Conservation (phyloP, 768 basidiomycete species). For the Xerocomus potaroensis region DNA sequence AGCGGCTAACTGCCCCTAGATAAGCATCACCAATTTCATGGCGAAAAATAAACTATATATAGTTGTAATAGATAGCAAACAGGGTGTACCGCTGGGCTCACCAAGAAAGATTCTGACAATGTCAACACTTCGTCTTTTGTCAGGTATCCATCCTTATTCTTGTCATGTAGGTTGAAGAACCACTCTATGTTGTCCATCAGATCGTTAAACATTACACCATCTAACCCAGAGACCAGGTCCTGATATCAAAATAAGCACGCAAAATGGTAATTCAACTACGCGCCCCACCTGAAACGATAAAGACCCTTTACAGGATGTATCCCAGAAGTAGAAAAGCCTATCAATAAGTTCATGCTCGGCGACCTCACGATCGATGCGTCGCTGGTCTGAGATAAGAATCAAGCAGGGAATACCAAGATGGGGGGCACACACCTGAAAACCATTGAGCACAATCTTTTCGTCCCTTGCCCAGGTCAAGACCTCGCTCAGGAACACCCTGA, state of each 20-base stretch:
- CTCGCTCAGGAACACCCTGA: constrained; percentile 86
- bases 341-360: constrained; percentile 97
- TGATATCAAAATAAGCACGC: constrained; percentile 30
- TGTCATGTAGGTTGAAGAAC: constrained; percentile 96
- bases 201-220: constrained; percentile 93
- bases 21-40: constrained; percentile 96
- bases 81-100: constrained; percentile 26
- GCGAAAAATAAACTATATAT: constrained; percentile 91
- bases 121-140: constrained; percentile 97
- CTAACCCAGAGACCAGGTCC: constrained; percentile 86
- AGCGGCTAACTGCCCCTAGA: constrained; percentile 91
- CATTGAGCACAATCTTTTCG: constrained; percentile 89
- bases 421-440: constrained; percentile 62
- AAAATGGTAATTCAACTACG: not conserved
- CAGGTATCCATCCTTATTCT: constrained; percentile 91
- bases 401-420: constrained; percentile 1
- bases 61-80: constrained; percentile 3
- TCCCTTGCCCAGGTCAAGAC: constrained; percentile 94
- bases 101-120: constrained; percentile 89
- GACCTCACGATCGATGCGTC: constrained; percentile 83
- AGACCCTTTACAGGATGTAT: constrained; percentile 72
- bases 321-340: constrained; percentile 93
- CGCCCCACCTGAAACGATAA: constrained; percentile 77
- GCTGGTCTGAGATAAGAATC: constrained; percentile 38
- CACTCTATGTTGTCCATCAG: constrained; percentile 98